These are phyloP conservation scores for Wallacemonas sp. DNA, from an alignment of 208 protist genomes.

Conservation along the genomic window DNA sequence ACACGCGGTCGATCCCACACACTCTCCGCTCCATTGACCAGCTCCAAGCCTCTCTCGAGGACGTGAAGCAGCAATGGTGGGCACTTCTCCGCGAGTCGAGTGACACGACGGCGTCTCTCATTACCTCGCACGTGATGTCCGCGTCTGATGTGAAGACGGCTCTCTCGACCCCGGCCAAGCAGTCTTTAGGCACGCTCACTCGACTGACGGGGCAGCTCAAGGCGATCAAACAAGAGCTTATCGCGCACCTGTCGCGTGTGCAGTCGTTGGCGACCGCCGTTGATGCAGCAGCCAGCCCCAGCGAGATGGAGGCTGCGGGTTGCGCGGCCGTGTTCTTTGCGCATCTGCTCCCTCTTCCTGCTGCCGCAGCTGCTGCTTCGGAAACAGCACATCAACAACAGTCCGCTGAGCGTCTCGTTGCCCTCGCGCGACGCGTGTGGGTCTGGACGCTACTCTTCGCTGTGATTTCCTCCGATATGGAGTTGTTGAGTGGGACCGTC, in stretches of 20 bases:
- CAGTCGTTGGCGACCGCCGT: slow-evolving; percentile 16
- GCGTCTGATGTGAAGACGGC: neutral
- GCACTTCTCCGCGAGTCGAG: slow-evolving; percentile 14
- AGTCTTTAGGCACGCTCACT: slow-evolving; percentile 14
- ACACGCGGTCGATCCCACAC: slow-evolving; percentile 61
- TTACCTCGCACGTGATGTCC: neutral
- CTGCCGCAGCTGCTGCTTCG: neutral
- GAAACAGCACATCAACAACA: neutral
- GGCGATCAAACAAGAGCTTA: slow-evolving; percentile 69
- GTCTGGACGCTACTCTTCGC: slow-evolving; percentile 58
- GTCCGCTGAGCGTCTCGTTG: too few relatives aligned
- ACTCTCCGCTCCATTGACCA: slow-evolving; percentile 35
- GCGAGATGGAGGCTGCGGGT: neutral
- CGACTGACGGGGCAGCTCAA: slow-evolving; percentile 63
- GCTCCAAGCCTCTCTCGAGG: slow-evolving; percentile 51
- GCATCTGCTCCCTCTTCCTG: neutral
- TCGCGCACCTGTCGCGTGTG: slow-evolving; percentile 25
- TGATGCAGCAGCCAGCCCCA: too few relatives aligned
- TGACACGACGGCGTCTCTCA: too few relatives aligned
- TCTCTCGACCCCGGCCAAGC: neutral
- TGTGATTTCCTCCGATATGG: slow-evolving; percentile 48
- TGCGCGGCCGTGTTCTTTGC: neutral
- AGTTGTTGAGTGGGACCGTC: slow-evolving; percentile 59
- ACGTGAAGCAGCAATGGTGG: slow-evolving; percentile 53
- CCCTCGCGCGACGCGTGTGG: slow-evolving; percentile 56